phyloP scores from a whole-genome alignment of 2,329 filamentous ascomycete genomes.

The Xylariaceae sp. region DNA sequence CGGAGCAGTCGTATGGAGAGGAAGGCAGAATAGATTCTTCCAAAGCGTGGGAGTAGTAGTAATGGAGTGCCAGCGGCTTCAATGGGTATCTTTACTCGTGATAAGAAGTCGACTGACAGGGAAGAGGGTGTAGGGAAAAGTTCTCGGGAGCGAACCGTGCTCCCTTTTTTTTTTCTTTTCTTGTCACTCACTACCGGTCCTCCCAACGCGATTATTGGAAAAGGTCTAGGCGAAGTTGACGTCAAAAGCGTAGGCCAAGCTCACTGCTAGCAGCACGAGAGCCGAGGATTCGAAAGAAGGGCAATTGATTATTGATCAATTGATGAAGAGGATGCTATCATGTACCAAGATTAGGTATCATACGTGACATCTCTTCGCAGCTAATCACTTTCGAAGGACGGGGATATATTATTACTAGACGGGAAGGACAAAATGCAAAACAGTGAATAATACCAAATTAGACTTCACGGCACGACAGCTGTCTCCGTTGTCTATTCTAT shows the following conservation, averaged over 20 bases:
- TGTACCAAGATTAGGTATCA: constrained; percentile 9
- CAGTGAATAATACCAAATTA: neutral
- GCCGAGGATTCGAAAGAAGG: neutral
- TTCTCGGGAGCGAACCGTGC: constrained; percentile 1
- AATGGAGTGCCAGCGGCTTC: constrained; percentile 13
- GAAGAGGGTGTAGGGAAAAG: neutral
- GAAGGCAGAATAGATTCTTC: constrained; percentile 2
- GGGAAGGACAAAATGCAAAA: constrained; percentile 5
- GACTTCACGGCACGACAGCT: constrained; percentile 7
- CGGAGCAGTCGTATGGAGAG: constrained; percentile 18
- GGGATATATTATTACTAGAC: neutral
- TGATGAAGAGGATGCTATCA: constrained; percentile 12
- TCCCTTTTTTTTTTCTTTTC: constrained; percentile 1
- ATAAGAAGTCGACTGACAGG: constrained; percentile 6
- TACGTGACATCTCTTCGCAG: constrained; percentile 13
- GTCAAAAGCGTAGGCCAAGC: constrained; percentile 19
- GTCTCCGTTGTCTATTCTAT: neutral
- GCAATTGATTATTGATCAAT: constrained; percentile 7
- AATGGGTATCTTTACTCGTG: constrained; percentile 8
- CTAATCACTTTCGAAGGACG: constrained; percentile 16
- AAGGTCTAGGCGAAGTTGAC: neutral
- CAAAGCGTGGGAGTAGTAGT: constrained; percentile 4
- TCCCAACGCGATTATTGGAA: neutral
- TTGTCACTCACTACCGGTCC: neutral
- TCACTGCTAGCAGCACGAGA: constrained; percentile 9